Conservation (phyloP, 2,329 filamentous ascomycete species). For the Exophiala calicioides region DNA sequence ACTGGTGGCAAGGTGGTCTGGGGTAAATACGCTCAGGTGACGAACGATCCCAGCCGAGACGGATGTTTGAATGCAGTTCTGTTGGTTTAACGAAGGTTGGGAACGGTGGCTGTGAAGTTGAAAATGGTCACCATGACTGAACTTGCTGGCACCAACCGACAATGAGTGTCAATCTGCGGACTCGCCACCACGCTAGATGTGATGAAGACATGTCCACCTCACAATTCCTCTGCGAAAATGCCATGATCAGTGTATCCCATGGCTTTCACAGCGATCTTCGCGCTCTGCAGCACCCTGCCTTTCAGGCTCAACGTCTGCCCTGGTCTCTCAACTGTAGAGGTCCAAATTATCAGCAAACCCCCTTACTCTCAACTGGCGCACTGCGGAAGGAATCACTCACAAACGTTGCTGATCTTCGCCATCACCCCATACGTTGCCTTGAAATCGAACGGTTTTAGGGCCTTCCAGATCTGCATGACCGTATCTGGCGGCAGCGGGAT, state of each 20-base stretch:
- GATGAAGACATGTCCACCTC: too few relatives aligned
- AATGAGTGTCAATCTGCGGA: too few relatives aligned
- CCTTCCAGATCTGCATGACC: conserved; percentile 69
- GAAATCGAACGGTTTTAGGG: conserved; percentile 65
- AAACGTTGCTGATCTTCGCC: conserved; percentile 27
- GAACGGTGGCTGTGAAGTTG: too few relatives aligned
- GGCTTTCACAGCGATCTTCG: conserved; percentile 67
- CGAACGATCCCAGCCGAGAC: conserved; percentile 62
- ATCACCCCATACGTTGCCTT: conserved; percentile 57
- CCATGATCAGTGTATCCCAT: conserved; percentile 40
- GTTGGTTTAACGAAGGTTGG: conserved; percentile 22
- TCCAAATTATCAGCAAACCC: conserved; percentile 31
- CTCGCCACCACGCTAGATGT: too few relatives aligned
- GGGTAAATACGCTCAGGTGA: conserved; percentile 75
- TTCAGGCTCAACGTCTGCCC: conserved; percentile 65
- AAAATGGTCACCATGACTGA: too few relatives aligned
- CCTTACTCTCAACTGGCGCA: background rate
- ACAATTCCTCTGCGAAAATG: conserved; percentile 31
- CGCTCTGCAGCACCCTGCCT: conserved; percentile 69
- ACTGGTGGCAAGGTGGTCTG: conserved; percentile 90
- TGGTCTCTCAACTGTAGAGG: conserved; percentile 54
- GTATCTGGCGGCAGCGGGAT: conserved; percentile 68
- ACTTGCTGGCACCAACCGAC: too few relatives aligned
- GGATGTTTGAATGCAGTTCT: conserved; percentile 59
- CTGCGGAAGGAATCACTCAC: conserved; percentile 15